Percentiles rank a stretch among this genome's conserved stretches.
Evolutionary conservation across 495 filamentous ascomycete species (phyloP).

Genomic region (Aspergillus hancockii): DNA sequence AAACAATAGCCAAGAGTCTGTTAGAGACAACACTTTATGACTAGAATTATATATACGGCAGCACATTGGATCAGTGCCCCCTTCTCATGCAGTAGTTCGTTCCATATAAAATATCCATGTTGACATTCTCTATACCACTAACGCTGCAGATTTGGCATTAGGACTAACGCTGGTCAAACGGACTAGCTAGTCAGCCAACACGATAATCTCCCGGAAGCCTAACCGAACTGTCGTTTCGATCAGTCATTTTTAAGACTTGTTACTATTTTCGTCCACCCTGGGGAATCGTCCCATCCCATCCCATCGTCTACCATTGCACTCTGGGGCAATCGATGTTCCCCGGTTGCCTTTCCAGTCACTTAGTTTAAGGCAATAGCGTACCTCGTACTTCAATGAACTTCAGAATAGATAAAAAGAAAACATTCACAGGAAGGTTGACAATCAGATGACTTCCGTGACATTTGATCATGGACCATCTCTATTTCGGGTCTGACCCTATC

Average conservation of each 20-base stretch:
- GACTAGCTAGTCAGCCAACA: conserved; percentile 2
- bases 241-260: not conserved
- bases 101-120: not conserved
- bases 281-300: not conserved
- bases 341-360: not conserved
- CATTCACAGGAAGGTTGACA: not conserved
- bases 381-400: not conserved
- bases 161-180: not conserved
- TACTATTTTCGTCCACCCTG: not conserved
- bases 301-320: not conserved
- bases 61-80: not conserved
- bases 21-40: not conserved
- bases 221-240: not conserved
- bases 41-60: not conserved
- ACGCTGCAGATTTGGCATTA: not conserved
- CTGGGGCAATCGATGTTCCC: not conserved
- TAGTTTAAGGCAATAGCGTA: not conserved
- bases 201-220: not conserved
- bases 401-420: not conserved
- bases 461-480: too few relatives aligned
- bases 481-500: too few relatives aligned
- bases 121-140: not conserved
- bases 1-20: too few relatives aligned
- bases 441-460: too few relatives aligned
- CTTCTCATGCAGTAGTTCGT: not conserved